These are phyloP conservation scores for Leccinum pallidistipes DNA, from an alignment of 1,284 basidiomycete genomes.

Conservation along the genomic window DNA sequence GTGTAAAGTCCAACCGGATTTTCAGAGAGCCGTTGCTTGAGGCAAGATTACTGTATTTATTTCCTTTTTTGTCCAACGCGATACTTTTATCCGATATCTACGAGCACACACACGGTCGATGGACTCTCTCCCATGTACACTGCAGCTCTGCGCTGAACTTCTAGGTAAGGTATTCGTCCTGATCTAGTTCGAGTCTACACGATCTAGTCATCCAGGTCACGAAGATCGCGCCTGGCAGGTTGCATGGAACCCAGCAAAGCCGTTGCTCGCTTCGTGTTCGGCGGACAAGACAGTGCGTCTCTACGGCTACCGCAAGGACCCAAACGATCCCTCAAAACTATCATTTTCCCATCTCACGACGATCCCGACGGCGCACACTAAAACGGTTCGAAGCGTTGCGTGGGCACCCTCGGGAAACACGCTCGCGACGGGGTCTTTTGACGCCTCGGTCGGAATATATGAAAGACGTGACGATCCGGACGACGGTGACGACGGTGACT, in stretches of 20 bases:
- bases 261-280: conserved; percentile 90
- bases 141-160: conserved; percentile 33
- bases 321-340: conserved; percentile 32
- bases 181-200: neutral
- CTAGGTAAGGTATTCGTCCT: conserved; percentile 22
- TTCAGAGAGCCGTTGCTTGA: no score
- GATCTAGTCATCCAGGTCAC: conserved; percentile 54
- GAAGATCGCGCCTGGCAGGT: conserved; percentile 87
- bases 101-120: conserved; percentile 14
- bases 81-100: neutral
- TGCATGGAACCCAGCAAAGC: conserved; percentile 87
- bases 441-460: conserved; percentile 93
- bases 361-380: conserved; percentile 83
- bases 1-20: no score
- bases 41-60: no score
- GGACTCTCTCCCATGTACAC: conserved; percentile 21
- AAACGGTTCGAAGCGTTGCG: conserved; percentile 87
- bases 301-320: conserved; percentile 62
- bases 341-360: conserved; percentile 59
- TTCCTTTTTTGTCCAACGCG: no score
- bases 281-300: conserved; percentile 91
- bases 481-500: conserved; percentile 39
- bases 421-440: conserved; percentile 95
- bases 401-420: conserved; percentile 90
- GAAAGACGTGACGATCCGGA: conserved; percentile 60